Conservation (phyloP, 306 rosid genomes). For the Pyrus betulifolia region DNA sequence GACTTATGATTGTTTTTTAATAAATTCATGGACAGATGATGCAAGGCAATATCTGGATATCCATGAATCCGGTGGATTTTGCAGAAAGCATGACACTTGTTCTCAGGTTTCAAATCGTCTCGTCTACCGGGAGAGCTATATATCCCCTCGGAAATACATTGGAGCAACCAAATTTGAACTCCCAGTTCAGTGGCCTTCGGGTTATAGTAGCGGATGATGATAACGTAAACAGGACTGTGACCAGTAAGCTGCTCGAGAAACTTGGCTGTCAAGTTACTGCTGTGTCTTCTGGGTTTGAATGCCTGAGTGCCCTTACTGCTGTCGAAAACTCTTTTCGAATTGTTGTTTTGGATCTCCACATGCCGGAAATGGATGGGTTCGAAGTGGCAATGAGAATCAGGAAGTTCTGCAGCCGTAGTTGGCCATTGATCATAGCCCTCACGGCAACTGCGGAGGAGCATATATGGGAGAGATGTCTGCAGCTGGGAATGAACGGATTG, state of each 20-base stretch:
- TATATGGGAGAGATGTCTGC: slow-evolving; percentile 60
- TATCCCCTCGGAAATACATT: slow-evolving; percentile 15
- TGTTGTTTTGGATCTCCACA: slow-evolving; percentile 64
- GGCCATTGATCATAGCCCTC: slow-evolving; percentile 72
- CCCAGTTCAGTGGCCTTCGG: slow-evolving; percentile 49
- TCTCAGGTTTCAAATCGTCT: slow-evolving; percentile 49
- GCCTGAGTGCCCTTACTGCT: slow-evolving; percentile 40
- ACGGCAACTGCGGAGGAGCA: slow-evolving; percentile 60
- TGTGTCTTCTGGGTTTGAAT: slow-evolving; percentile 68
- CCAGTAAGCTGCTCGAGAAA: slow-evolving; percentile 75
- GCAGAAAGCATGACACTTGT: slow-evolving; percentile 64
- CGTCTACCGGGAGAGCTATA: slow-evolving; percentile 33
- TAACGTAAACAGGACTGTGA: slow-evolving; percentile 56
- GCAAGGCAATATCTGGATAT: slow-evolving; percentile 74
- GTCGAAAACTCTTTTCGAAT: slow-evolving; percentile 34
- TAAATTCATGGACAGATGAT: slow-evolving; percentile 57
- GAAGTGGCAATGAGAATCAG: slow-evolving; percentile 60
- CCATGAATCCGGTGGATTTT: slow-evolving; percentile 38
- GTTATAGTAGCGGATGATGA: slow-evolving; percentile 66
- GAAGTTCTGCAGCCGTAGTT: slow-evolving; percentile 38
- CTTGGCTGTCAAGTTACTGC: slow-evolving; percentile 66
- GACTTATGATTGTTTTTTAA: slow-evolving; percentile 22
- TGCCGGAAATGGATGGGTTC: slow-evolving; percentile 85
- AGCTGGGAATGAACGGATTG: slow-evolving; percentile 69
- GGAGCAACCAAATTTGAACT: slow-evolving; percentile 32